phyloP scores from a whole-genome alignment of 768 basidiomycete genomes.

The Termitomyces sp. region DNA sequence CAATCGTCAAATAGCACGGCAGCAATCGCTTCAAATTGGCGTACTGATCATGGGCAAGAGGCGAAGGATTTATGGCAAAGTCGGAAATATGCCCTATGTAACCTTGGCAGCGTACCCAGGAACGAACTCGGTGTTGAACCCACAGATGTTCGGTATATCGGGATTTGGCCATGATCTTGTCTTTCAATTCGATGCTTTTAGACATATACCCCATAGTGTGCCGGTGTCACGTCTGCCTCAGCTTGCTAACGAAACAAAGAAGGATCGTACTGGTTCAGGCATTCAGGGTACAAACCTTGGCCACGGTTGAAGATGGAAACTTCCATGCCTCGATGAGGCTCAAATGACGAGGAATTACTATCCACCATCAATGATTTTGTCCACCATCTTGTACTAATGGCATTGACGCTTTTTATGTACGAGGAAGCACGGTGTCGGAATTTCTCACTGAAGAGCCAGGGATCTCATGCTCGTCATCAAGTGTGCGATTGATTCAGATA shows the following conservation, averaged over 20 bases:
- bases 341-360: constrained; percentile 55
- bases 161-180: background rate
- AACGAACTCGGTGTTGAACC: constrained; percentile 73
- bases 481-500: constrained; percentile 69
- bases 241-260: constrained; percentile 73
- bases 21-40: constrained; percentile 72
- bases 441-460: constrained; percentile 86
- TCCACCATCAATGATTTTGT: constrained; percentile 53
- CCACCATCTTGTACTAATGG: constrained; percentile 53
- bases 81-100: constrained; percentile 80
- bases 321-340: constrained; percentile 57
- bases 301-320: constrained; percentile 75
- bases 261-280: constrained; percentile 60
- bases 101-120: constrained; percentile 63
- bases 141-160: constrained; percentile 86
- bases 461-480: constrained; percentile 87
- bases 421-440: constrained; percentile 86
- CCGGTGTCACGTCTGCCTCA: constrained; percentile 68
- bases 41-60: constrained; percentile 68
- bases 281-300: constrained; percentile 71
- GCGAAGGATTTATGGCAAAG: constrained; percentile 80
- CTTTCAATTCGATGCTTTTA: background rate
- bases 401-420: constrained; percentile 47
- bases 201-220: constrained; percentile 39
- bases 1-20: constrained; percentile 64